Evolutionary conservation across 2,329 filamentous ascomycete species (phyloP).

Genomic region (Paecilomyces sp.): DNA sequence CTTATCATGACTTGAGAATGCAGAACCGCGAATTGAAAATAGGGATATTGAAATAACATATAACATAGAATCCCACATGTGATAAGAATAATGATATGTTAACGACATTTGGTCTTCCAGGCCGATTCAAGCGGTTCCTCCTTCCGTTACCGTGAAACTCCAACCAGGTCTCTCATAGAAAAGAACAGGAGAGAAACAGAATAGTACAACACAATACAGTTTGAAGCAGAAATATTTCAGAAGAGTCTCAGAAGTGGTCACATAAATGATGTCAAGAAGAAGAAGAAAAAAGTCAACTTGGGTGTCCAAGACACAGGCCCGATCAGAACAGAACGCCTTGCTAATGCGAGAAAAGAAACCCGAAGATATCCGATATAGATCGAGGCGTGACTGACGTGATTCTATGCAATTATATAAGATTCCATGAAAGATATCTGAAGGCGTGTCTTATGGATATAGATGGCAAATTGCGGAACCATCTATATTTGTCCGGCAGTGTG

Average conservation of each 20-base stretch:
- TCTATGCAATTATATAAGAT: slow-evolving; percentile 1
- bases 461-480: neutral
- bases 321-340: slow-evolving; percentile 6
- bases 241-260: neutral
- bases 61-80: neutral
- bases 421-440: neutral
- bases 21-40: too few relatives aligned
- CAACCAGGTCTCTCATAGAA: neutral
- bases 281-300: neutral
- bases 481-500: neutral
- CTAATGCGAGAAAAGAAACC: slow-evolving; percentile 5
- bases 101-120: neutral
- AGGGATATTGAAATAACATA: too few relatives aligned
- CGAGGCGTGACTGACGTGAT: neutral
- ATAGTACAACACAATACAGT: neutral
- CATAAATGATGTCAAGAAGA: neutral
- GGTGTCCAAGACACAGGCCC: neutral
- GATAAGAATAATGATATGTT: neutral
- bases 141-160: neutral
- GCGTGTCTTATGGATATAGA: neutral
- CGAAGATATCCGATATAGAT: neutral
- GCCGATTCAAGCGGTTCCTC: neutral
- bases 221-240: neutral
- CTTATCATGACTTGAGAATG: too few relatives aligned
- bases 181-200: too few relatives aligned